Evolutionary conservation across 2,329 filamentous ascomycete genomes (phyloP).

Genomic region (Parastagonospora nodorum): DNA sequence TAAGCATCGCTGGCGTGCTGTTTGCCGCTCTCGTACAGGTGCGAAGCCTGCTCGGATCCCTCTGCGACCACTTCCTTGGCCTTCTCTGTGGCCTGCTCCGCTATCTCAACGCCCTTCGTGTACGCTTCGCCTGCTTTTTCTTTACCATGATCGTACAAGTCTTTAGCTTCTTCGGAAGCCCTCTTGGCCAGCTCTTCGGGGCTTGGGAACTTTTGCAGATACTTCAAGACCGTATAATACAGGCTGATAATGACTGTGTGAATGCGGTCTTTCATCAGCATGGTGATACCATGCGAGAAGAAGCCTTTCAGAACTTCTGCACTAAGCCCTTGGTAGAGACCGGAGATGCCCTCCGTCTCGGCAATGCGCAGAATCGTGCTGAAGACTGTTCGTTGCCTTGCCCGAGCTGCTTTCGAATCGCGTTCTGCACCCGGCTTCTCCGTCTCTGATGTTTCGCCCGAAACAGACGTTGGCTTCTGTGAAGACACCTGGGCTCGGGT

Average conservation of each 20-base stretch:
- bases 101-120: conserved; percentile 29
- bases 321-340: conserved; percentile 75
- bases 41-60: conserved; percentile 34
- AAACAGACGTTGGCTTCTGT: conserved; percentile 37
- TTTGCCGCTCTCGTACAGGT: conserved; percentile 32
- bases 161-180: conserved; percentile 35
- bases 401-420: conserved; percentile 26
- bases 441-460: conserved; percentile 34
- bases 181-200: conserved; percentile 46
- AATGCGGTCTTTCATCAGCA: conserved; percentile 81
- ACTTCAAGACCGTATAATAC: conserved; percentile 68
- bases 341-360: conserved; percentile 67
- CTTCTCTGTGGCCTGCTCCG: conserved; percentile 29
- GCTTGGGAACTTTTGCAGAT: conserved; percentile 49
- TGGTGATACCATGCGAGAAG: conserved; percentile 83
- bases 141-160: conserved; percentile 40
- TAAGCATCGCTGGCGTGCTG: conserved; percentile 23
- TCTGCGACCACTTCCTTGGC: conserved; percentile 30
- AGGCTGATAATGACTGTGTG: conserved; percentile 73
- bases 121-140: conserved; percentile 27
- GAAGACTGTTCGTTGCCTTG: conserved; percentile 61
- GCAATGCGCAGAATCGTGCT: conserved; percentile 63
- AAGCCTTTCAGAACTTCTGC: conserved; percentile 83
- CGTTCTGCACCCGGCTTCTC: conserved; percentile 29
- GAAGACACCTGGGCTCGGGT: conserved; percentile 71